Evolutionary conservation across 2,329 filamentous ascomycete species (phyloP).

Genomic region (Sporothrix phasma): DNA sequence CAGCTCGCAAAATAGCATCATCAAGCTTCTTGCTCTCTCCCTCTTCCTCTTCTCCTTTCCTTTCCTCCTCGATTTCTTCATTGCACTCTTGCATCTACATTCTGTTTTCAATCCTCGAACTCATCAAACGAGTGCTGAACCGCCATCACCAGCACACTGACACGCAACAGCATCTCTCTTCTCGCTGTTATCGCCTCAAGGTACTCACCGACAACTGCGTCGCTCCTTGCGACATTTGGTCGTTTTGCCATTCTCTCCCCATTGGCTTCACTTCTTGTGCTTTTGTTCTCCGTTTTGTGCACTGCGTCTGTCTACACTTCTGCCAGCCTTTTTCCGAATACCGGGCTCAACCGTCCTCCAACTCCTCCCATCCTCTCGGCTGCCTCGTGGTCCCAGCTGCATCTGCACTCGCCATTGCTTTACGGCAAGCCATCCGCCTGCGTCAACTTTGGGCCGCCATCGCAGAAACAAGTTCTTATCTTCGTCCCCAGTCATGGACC

Average conservation of each 20-base stretch:
- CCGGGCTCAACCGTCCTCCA: background rate
- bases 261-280: background rate
- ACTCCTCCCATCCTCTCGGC: background rate
- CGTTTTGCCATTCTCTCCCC: background rate
- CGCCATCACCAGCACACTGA: background rate
- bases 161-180: background rate
- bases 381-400: background rate
- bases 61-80: background rate
- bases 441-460: background rate
- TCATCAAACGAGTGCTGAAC: background rate
- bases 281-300: background rate
- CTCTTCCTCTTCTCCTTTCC: background rate
- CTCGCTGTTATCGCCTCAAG: background rate
- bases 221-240: background rate
- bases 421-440: background rate
- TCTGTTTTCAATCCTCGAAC: background rate
- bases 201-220: background rate
- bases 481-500: background rate
- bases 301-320: background rate
- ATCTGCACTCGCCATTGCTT: conserved; percentile 3
- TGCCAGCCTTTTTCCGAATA: background rate
- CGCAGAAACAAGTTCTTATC: background rate
- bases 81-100: background rate
- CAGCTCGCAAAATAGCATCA: conserved; percentile 5
- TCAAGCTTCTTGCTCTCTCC: conserved; percentile 8